Percentiles rank a stretch among this genome's conserved stretches.
Evolutionary conservation across 2,329 filamentous ascomycete species (phyloP).

Genomic region (Alternaria hordeiaustralica): DNA sequence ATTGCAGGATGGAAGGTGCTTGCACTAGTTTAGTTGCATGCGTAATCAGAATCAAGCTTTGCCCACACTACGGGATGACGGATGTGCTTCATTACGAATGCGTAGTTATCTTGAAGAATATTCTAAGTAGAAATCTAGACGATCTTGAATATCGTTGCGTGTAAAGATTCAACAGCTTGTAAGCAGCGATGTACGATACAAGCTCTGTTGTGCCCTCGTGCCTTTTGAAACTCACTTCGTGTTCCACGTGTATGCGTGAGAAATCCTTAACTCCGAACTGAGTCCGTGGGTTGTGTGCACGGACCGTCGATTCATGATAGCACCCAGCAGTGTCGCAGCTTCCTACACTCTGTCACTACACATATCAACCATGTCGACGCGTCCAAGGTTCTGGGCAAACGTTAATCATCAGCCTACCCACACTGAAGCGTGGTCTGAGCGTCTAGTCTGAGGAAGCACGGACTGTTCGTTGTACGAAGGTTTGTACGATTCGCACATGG

Average conservation of each 20-base stretch:
- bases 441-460: not conserved
- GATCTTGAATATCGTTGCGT: not conserved
- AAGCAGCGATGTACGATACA: not conserved
- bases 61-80: not conserved
- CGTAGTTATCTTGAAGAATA: not conserved
- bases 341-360: not conserved
- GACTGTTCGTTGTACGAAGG: not conserved
- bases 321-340: not conserved
- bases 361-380: not conserved
- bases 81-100: not conserved
- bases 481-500: not conserved
- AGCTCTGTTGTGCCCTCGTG: not conserved
- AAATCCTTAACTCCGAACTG: not conserved
- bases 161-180: not conserved
- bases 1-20: constrained; percentile 33
- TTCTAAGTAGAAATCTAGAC: not conserved
- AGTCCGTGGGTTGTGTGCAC: not conserved
- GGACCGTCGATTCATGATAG: not conserved
- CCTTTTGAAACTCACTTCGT: not conserved
- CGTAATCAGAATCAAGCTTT: not conserved
- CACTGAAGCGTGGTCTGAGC: not conserved
- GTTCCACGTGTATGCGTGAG: not conserved
- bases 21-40: not conserved
- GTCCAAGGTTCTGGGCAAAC: not conserved
- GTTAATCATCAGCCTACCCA: not conserved